Base-by-base conservation (phyloP, 768 basidiomycete species). In the Lentinula sp. region DNA sequence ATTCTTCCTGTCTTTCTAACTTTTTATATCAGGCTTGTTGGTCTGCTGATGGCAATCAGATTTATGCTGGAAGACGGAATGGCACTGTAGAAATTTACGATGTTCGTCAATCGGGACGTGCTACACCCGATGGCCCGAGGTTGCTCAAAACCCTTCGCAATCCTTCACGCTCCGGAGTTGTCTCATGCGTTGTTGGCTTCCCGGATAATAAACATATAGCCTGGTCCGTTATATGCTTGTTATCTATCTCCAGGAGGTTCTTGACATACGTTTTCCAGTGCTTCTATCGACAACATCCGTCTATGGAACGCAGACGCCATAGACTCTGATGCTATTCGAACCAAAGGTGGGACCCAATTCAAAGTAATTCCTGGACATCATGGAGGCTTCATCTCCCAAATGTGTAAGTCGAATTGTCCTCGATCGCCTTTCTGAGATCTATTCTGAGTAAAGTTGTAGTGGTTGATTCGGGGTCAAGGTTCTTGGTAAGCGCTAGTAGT, bases 291-390 rank as follows among this genome's bases (percentile, higher is more conserved):
- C 75, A 96, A 96, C 69, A 83, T 98, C 63, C 84, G 96, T 11
- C 73, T 98, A 42, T 98, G 95, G 95, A 94, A 98, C 66, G 83
- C 86, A 11, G 91, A 93, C 60, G 85, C 86, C 31, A 83, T 81
- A 40, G 87, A 89, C 67, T 71, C 76, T 11, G 92, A 94, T 64
- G 78, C 79, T 16, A 83, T 84, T 59, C 86, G 81, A 69, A 74
- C 76, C 61, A 85, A 80, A 71, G 84, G 87, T 60, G 85, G 87
- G 7, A 87, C 89, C 16, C 92, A 87, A 59, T 98, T 96, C 80
- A 95, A 93, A 76, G 95, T 98, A 62, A 90, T 98, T 40, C 88
- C 94, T 10, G 96, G 95, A 0, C 96, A 97, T 75, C 93, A 97
- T 74, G 95, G 95, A 40, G 96, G 95, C 8, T 89, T 88, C 67